Evolutionary conservation across 2,329 filamentous ascomycete species (phyloP).

Genomic region (Ascocoryne sarcoides): DNA sequence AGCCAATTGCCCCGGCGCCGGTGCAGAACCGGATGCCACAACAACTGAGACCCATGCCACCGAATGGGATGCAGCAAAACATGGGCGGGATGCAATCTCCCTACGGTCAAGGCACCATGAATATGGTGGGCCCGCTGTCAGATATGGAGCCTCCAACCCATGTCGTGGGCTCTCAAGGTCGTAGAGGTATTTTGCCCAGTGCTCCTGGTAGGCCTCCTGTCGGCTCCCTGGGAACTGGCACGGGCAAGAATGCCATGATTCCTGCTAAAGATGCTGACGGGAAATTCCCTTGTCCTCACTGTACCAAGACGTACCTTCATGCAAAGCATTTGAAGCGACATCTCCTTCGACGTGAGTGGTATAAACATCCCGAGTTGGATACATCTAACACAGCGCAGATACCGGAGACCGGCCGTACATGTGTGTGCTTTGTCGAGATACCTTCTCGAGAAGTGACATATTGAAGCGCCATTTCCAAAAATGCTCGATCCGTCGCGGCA

Average conservation of each 20-base stretch:
- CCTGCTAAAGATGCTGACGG: constrained; percentile 94
- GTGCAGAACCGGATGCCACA: constrained; percentile 45
- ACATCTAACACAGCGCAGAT: constrained; percentile 46
- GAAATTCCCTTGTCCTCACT: constrained; percentile 96
- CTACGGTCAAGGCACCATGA: constrained; percentile 52
- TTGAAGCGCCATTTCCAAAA: constrained; percentile 99
- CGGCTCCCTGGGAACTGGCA: constrained; percentile 57
- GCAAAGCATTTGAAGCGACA: constrained; percentile 97
- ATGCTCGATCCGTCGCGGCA: constrained; percentile 91
- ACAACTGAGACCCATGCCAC: constrained; percentile 58
- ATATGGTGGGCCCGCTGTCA: constrained; percentile 46
- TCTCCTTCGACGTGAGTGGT: constrained; percentile 77
- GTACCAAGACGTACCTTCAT: constrained; percentile 95
- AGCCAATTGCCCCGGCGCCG: constrained; percentile 68
- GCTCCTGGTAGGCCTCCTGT: constrained; percentile 79
- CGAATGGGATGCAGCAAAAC: constrained; percentile 46
- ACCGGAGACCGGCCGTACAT: constrained; percentile 97
- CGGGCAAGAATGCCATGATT: constrained; percentile 71
- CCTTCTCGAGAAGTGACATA: constrained; percentile 95
- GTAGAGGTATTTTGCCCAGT: constrained; percentile 83
- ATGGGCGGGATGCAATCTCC: constrained; percentile 49
- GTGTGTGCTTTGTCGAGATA: constrained; percentile 96
- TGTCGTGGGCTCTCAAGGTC: constrained; percentile 89
- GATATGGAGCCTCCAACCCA: constrained; percentile 67
- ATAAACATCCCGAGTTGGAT: constrained; percentile 1